A percentile compares a stretch with the other conserved stretches of the same genome.
Evolutionary conservation across 495 filamentous ascomycete species (phyloP).

Genomic region (Evernia prunastri): DNA sequence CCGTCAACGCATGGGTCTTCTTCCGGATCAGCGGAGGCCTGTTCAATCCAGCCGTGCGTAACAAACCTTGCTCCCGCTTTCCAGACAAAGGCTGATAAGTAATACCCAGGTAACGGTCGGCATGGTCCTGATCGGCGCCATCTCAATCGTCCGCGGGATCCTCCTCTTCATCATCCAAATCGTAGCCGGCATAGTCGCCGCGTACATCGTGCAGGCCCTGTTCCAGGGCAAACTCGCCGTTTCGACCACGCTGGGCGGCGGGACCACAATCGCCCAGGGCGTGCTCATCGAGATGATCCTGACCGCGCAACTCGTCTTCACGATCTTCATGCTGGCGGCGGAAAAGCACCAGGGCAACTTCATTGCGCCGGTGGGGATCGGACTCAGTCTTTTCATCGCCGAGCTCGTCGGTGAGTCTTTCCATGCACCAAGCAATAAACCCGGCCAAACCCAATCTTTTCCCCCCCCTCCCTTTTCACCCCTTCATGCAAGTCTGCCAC

Average conservation of each 20-base stretch:
- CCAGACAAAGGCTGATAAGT: not conserved
- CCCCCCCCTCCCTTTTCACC: too few relatives aligned
- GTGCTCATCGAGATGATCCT: slow-evolving; percentile 52
- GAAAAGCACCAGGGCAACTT: slow-evolving; percentile 48
- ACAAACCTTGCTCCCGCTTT: not conserved
- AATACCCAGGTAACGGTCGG: slow-evolving; percentile 32
- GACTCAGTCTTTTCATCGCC: slow-evolving; percentile 46
- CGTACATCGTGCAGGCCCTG: slow-evolving; percentile 45
- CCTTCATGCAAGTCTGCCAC: not conserved
- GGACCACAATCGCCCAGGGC: slow-evolving; percentile 43
- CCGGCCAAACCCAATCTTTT: not conserved
- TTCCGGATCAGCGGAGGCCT: slow-evolving; percentile 58
- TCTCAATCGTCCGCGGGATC: slow-evolving; percentile 42
- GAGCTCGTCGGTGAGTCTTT: slow-evolving; percentile 34
- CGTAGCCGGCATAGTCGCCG: slow-evolving; percentile 50
- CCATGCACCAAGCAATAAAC: not conserved
- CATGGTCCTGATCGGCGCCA: slow-evolving; percentile 49
- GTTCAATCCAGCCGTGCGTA: slow-evolving; percentile 52
- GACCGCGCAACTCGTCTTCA: slow-evolving; percentile 48
- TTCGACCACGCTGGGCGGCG: slow-evolving; percentile 36
- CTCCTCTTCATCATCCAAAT: slow-evolving; percentile 53
- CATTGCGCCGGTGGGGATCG: slow-evolving; percentile 40
- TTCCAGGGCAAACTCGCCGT: slow-evolving; percentile 47
- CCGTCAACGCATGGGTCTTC: slow-evolving; percentile 63
- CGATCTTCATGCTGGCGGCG: slow-evolving; percentile 51